Evolutionary conservation across 2,329 filamentous ascomycete species (phyloP), one percentile per base, ranked within the genome.

Genomic region (Hymenoscyphus scutula): DNA sequence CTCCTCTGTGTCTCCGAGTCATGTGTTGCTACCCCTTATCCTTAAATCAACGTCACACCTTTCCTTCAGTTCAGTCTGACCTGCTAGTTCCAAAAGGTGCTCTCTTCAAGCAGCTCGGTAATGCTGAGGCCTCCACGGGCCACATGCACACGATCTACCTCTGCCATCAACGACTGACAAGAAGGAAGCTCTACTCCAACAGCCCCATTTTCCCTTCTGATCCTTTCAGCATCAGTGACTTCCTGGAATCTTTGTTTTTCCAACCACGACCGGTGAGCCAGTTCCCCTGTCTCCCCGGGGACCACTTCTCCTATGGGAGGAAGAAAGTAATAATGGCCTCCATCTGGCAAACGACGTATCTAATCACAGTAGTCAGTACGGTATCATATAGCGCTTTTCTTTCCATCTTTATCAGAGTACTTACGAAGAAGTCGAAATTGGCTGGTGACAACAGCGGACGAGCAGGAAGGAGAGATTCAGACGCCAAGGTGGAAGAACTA

Each of bases 1-100:
- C 19, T 25, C 19, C 45, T 25, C 8, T n/a, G 3, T 25, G 19
- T 51, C 11, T 37, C 34, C 34, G 11, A 15, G 34, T 37, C 34
- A 37, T 37, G 34, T 37, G 34, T 37, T 37, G 34, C 5, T 37
- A 37, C 34, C 34, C 34, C 34, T 37, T 13, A 51, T 51, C 23
- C 10, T 51, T 51, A 51, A 51, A 51, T 51, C 45, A 51, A 51
- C 45, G 45, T 25, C 45, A 51, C 45, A 25, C 45, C 19, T 11
- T 51, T 10, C 23, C 45, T 51, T 51, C 15, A 19, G 19, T 11
- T 25, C 10, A 51, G 13, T 23, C 45, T 51, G n/a, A 19, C 13
- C 19, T 4, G 45, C 45, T 51, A 3, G 45, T 23, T 51, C 45
- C 45, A 51, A 51, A 51, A 19, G 19, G 23, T 6, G 5, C 34